Evolutionary conservation across 306 rosid genomes (phyloP).

Genomic region (Inga leiocalycina): DNA sequence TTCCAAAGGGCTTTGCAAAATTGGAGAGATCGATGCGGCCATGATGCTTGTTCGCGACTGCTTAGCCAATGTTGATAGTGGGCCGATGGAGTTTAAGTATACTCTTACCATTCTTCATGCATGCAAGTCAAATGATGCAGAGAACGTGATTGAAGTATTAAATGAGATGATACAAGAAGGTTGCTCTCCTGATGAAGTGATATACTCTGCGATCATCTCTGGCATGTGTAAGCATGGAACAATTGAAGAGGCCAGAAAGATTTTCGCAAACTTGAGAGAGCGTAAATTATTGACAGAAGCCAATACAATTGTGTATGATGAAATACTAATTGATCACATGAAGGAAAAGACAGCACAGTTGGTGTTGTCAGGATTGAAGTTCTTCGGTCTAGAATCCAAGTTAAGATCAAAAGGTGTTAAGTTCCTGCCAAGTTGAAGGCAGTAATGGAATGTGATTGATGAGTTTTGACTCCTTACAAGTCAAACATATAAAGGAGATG

Average conservation of each 20-base stretch:
- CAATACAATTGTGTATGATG: slow-evolving; percentile 65
- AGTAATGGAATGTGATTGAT: background rate
- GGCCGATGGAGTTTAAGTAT: slow-evolving; percentile 77
- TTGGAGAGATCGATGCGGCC: slow-evolving; percentile 77
- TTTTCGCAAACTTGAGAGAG: slow-evolving; percentile 61
- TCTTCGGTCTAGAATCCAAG: slow-evolving; percentile 81
- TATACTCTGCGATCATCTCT: slow-evolving; percentile 64
- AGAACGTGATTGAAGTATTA: slow-evolving; percentile 61
- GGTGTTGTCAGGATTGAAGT: slow-evolving; percentile 75
- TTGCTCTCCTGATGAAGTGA: slow-evolving; percentile 50
- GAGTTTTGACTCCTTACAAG: background rate
- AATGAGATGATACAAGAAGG: slow-evolving; percentile 80
- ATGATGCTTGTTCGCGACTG: slow-evolving; percentile 81
- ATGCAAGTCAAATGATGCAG: slow-evolving; percentile 59
- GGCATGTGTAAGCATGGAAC: slow-evolving; percentile 83
- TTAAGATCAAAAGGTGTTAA: slow-evolving; percentile 71
- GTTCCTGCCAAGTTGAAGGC: slow-evolving; percentile 52
- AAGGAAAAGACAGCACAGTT: slow-evolving; percentile 83
- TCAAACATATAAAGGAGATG: background rate
- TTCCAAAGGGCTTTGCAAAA: slow-evolving; percentile 64
- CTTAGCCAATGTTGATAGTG: slow-evolving; percentile 61
- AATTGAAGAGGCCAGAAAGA: slow-evolving; percentile 81
- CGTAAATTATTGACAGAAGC: slow-evolving; percentile 66
- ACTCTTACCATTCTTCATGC: slow-evolving; percentile 65
- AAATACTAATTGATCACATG: slow-evolving; percentile 77